Evolutionary conservation across 352 stramenopile genomes (phyloP).

Genomic region (Globisporangium orthogonon): DNA sequence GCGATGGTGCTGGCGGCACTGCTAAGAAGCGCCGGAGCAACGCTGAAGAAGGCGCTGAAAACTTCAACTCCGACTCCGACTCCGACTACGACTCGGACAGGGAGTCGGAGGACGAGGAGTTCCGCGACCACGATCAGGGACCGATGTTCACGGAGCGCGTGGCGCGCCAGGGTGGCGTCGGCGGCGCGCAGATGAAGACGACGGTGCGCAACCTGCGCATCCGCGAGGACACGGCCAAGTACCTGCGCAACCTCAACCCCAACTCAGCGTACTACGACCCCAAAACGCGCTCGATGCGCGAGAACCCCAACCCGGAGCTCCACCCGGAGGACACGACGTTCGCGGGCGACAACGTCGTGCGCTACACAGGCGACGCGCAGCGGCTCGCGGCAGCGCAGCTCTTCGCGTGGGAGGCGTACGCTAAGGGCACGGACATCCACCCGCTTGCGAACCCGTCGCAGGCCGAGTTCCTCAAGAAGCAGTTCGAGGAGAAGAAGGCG

Average conservation of each 20-base stretch:
- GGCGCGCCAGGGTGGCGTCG: constrained; percentile 93
- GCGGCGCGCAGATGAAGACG: constrained; percentile 98
- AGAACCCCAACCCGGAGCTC: constrained; percentile 96
- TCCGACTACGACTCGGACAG: constrained; percentile 87
- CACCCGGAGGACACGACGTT: constrained; percentile 91
- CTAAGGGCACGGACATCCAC: constrained; percentile 91
- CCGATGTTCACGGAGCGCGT: constrained; percentile 93
- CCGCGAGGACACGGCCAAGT: constrained; percentile 99
- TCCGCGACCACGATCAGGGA: constrained; percentile 89
- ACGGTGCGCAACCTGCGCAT: constrained; percentile 97
- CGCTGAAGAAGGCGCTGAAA: constrained; percentile 16
- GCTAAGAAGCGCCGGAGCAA: constrained; percentile 15
- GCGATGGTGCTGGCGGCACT: no score
- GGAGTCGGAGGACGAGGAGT: constrained; percentile 89
- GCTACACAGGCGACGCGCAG: constrained; percentile 90
- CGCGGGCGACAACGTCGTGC: constrained; percentile 94
- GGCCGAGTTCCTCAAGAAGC: constrained; percentile 94
- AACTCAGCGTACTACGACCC: constrained; percentile 99
- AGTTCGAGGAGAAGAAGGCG: constrained; percentile 82
- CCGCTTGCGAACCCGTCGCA: constrained; percentile 95
- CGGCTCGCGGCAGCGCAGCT: constrained; percentile 93
- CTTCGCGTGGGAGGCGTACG: constrained; percentile 94
- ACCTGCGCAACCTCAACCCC: constrained; percentile 97
- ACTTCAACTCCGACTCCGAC: constrained; percentile 75
- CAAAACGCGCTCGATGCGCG: constrained; percentile 97